Percentiles rank a stretch among this genome's conserved stretches.
Evolutionary conservation across 164 flowering plant species (phyloP).

Genomic region (Warburgia ugandensis): DNA sequence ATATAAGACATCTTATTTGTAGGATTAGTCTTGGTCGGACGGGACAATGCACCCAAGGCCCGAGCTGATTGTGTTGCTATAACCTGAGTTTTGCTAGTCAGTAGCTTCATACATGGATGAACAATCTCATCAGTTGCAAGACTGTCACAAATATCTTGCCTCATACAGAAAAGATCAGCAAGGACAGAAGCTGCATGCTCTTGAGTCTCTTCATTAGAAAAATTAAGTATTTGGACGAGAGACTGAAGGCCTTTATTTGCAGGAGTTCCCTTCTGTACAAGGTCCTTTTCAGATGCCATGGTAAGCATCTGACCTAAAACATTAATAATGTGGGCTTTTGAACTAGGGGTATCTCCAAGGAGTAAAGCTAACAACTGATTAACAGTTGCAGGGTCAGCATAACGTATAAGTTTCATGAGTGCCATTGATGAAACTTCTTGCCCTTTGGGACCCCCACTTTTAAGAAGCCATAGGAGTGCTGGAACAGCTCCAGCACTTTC

Average conservation of each 20-base stretch:
- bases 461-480: constrained; percentile 74
- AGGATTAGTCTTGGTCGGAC: constrained; percentile 49
- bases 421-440: constrained; percentile 75
- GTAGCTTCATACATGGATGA: constrained; percentile 77
- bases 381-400: constrained; percentile 73
- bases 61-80: constrained; percentile 79
- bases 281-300: constrained; percentile 56
- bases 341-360: constrained; percentile 57
- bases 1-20: constrained; percentile 53
- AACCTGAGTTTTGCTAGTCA: constrained; percentile 71
- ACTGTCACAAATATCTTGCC: constrained; percentile 77
- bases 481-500: constrained; percentile 86
- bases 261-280: constrained; percentile 58
- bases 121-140: constrained; percentile 87
- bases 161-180: constrained; percentile 64
- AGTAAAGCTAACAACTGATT: constrained; percentile 81
- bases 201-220: constrained; percentile 78
- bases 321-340: constrained; percentile 51
- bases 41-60: constrained; percentile 77
- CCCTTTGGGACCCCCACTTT: constrained; percentile 68
- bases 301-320: constrained; percentile 85
- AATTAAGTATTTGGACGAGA: constrained; percentile 73
- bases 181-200: constrained; percentile 79
- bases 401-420: constrained; percentile 56
- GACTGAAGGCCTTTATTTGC: constrained; percentile 70